phyloP scores from a whole-genome alignment of 139 green algal genomes.

The Pycnococcus provasolii region DNA sequence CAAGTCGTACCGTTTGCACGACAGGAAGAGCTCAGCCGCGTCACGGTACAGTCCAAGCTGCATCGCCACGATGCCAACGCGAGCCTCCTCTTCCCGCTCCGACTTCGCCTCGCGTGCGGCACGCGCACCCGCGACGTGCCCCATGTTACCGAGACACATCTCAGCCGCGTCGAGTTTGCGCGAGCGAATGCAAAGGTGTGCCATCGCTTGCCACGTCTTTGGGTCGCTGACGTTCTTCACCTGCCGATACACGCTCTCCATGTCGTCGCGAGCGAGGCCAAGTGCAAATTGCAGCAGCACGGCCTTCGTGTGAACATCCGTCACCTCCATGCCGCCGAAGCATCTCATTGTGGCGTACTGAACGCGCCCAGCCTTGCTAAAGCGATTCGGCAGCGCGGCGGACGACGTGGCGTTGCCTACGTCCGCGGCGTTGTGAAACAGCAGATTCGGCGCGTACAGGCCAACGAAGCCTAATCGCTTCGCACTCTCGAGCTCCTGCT shows the following conservation, averaged over 20 bases:
- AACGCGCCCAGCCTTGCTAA: neutral
- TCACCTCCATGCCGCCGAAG: constrained; percentile 27
- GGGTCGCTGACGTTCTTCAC: constrained; percentile 49
- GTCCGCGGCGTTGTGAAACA: constrained; percentile 4
- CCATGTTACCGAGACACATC: constrained; percentile 67
- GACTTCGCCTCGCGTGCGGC: constrained; percentile 41
- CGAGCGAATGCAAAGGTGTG: constrained; percentile 58
- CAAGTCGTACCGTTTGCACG: constrained; percentile 48
- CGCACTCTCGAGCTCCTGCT: constrained; percentile 25
- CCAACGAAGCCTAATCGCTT: constrained; percentile 11
- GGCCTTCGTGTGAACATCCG: constrained; percentile 31
- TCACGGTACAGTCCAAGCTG: constrained; percentile 60
- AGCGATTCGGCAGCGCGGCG: neutral
- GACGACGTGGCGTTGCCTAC: neutral
- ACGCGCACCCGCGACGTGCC: constrained; percentile 42
- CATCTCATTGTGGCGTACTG: constrained; percentile 20
- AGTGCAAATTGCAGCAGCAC: constrained; percentile 60
- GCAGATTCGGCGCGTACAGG: constrained; percentile 14
- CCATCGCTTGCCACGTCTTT: constrained; percentile 57
- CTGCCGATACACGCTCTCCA: constrained; percentile 54
- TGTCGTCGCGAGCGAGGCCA: constrained; percentile 43
- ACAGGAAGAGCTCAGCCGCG: constrained; percentile 37
- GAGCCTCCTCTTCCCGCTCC: constrained; percentile 46
- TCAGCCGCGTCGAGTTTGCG: constrained; percentile 58
- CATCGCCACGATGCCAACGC: constrained; percentile 51